phyloP scores from a whole-genome alignment of 2,329 filamentous ascomycete genomes.

The Byssochlamys sp. region DNA sequence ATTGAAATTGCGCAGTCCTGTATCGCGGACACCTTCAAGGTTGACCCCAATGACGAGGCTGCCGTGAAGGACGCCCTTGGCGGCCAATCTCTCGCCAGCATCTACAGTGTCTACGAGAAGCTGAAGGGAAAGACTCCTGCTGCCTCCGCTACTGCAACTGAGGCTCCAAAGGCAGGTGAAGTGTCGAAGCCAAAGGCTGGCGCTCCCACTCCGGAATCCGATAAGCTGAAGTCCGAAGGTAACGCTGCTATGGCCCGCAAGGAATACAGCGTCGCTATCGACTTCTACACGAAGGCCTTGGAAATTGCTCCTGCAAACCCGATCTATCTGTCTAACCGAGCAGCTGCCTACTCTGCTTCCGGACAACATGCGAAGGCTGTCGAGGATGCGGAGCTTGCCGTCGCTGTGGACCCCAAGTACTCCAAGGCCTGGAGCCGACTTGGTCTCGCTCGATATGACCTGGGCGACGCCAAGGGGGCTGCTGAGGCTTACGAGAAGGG shows the following conservation, averaged over 20 bases:
- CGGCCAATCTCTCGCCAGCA: slow-evolving; percentile 74
- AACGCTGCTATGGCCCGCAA: slow-evolving; percentile 93
- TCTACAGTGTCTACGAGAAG: slow-evolving; percentile 95
- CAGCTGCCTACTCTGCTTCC: slow-evolving; percentile 78
- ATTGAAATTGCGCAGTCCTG: slow-evolving; percentile 91
- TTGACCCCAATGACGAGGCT: slow-evolving; percentile 68
- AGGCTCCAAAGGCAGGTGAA: slow-evolving; percentile 31
- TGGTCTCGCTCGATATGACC: slow-evolving; percentile 79
- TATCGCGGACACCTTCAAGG: slow-evolving; percentile 89
- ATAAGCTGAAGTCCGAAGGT: slow-evolving; percentile 77
- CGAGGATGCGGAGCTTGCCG: slow-evolving; percentile 82
- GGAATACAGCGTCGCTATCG: slow-evolving; percentile 74
- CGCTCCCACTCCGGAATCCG: slow-evolving; percentile 59
- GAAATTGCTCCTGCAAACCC: slow-evolving; percentile 73
- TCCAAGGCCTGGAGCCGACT: slow-evolving; percentile 95
- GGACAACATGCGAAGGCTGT: slow-evolving; percentile 75
- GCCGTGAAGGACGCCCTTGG: slow-evolving; percentile 70
- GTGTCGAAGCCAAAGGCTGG: slow-evolving; percentile 26
- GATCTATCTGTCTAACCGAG: slow-evolving; percentile 95
- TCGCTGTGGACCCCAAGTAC: slow-evolving; percentile 79
- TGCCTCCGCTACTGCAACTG: slow-evolving; percentile 35
- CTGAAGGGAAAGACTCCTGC: slow-evolving; percentile 58
- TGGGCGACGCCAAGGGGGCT: slow-evolving; percentile 79
- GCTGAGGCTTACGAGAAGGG: slow-evolving; percentile 92
- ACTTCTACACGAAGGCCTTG: slow-evolving; percentile 79